Evolutionary conservation across 768 basidiomycete genomes (phyloP).

Genomic region (Imleria badia): DNA sequence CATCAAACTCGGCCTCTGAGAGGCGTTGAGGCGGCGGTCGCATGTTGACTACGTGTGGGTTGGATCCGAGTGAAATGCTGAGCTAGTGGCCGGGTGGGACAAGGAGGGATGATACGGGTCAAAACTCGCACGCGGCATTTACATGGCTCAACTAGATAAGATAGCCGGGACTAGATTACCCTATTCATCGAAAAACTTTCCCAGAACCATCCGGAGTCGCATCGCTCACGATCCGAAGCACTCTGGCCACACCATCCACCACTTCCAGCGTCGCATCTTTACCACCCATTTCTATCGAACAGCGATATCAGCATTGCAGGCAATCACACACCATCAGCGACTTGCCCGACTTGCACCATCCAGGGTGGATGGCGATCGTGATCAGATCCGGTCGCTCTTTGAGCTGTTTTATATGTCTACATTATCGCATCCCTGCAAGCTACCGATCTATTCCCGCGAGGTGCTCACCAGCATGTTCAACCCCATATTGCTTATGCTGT

Average conservation of each 20-base stretch:
- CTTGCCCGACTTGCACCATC: slow-evolving; percentile 38
- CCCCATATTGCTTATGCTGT: slow-evolving; percentile 29
- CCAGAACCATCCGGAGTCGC: slow-evolving; percentile 28
- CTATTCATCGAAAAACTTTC: slow-evolving; percentile 30
- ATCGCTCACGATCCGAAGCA: slow-evolving; percentile 25
- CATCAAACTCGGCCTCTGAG: slow-evolving; percentile 20
- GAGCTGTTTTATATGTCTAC: slow-evolving; percentile 37
- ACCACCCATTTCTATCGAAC: slow-evolving; percentile 30
- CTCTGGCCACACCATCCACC: slow-evolving; percentile 24
- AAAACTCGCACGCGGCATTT: slow-evolving; percentile 7
- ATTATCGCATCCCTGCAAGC: not conserved
- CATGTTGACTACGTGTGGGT: not conserved
- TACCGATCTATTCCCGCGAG: slow-evolving; percentile 21
- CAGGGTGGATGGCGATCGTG: slow-evolving; percentile 32
- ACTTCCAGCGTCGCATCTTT: slow-evolving; percentile 25
- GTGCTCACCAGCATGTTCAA: slow-evolving; percentile 36
- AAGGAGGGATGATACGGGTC: not conserved
- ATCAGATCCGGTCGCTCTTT: slow-evolving; percentile 32
- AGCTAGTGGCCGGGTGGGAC: not conserved
- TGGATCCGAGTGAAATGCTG: not conserved
- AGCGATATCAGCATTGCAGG: not conserved
- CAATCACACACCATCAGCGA: not conserved
- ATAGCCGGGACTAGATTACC: slow-evolving; percentile 21
- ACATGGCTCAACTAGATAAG: slow-evolving; percentile 1
- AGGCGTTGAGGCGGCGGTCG: not conserved